A percentile compares a stretch with the other conserved stretches of the same genome.
These are phyloP conservation scores for Agastache rugosa DNA, from an alignment of 257 asterid species.

Conservation along the genomic window DNA sequence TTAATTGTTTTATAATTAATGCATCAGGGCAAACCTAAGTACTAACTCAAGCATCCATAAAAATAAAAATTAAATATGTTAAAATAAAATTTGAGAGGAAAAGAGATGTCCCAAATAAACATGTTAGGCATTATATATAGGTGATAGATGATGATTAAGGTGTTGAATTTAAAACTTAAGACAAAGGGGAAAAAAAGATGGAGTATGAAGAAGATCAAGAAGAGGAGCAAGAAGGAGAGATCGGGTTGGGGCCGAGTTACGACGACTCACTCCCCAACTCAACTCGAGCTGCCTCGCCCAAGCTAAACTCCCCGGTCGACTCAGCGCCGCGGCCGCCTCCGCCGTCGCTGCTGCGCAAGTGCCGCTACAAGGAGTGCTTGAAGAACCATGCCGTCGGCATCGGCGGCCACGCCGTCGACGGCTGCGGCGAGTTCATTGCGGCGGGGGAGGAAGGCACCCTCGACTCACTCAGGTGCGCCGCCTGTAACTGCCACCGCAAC, in stretches of 20 bases:
- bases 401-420: slow-evolving; percentile 79
- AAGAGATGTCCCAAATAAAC: slow-evolving; percentile 1
- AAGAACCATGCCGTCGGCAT: slow-evolving; percentile 78
- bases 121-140: slow-evolving; percentile 36
- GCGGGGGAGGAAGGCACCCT: slow-evolving; percentile 72
- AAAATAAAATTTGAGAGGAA: neutral
- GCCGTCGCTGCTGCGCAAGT: slow-evolving; percentile 49
- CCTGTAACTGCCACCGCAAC: slow-evolving; percentile 83
- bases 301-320: neutral
- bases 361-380: slow-evolving; percentile 63
- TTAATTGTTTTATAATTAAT: no score
- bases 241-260: slow-evolving; percentile 54
- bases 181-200: slow-evolving; percentile 35
- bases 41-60: neutral
- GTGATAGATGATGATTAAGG: slow-evolving; percentile 44
- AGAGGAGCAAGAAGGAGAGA: slow-evolving; percentile 58
- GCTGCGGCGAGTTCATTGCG: slow-evolving; percentile 80
- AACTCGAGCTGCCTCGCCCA: slow-evolving; percentile 36
- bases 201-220: slow-evolving; percentile 74
- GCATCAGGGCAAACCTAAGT: neutral
- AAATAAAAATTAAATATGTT: neutral
- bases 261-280: slow-evolving; percentile 51
- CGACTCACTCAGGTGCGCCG: slow-evolving; percentile 74
- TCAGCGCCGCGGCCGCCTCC: slow-evolving; percentile 25
- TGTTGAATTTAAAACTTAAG: slow-evolving; percentile 43